phyloP scores from a whole-genome alignment of 768 basidiomycete species.

The Mycena olivaceomarginata region DNA sequence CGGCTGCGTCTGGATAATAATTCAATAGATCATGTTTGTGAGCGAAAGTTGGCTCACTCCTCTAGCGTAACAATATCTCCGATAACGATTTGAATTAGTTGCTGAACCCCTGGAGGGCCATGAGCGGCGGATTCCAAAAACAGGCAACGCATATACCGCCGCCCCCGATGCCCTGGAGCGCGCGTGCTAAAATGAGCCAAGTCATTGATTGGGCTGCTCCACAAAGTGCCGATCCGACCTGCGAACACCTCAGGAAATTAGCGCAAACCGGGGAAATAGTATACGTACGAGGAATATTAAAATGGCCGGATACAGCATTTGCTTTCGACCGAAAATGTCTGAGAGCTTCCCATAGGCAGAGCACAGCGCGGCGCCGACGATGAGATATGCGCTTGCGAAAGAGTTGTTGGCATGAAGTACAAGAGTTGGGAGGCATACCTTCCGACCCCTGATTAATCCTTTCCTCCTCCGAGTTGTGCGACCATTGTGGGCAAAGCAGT shows the following conservation, averaged over 20 bases:
- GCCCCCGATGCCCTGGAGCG: slow-evolving; percentile 76
- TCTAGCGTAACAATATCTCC: slow-evolving; percentile 89
- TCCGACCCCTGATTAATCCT: slow-evolving; percentile 83
- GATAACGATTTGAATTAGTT: slow-evolving; percentile 79
- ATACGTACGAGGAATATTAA: slow-evolving; percentile 77
- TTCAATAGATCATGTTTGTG: slow-evolving; percentile 7
- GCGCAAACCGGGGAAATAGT: not conserved
- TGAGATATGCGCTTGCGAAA: slow-evolving; percentile 79
- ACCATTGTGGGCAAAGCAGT: slow-evolving; percentile 87
- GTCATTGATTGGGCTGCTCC: slow-evolving; percentile 87
- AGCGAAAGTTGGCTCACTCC: slow-evolving; percentile 68
- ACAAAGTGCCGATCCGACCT: slow-evolving; percentile 89
- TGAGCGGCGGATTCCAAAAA: not conserved
- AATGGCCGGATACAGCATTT: slow-evolving; percentile 55
- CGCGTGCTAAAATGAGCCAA: slow-evolving; percentile 87
- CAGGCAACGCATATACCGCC: slow-evolving; percentile 72
- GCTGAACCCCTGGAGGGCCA: slow-evolving; percentile 21
- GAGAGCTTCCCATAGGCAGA: slow-evolving; percentile 89
- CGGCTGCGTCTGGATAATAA: slow-evolving; percentile 76
- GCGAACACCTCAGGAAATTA: slow-evolving; percentile 2
- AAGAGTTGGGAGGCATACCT: slow-evolving; percentile 58
- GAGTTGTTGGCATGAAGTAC: not conserved
- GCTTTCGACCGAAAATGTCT: slow-evolving; percentile 76
- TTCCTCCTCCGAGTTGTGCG: slow-evolving; percentile 75
- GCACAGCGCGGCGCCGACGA: slow-evolving; percentile 78